Percentiles rank a stretch among this genome's conserved stretches.
phyloP scores from a whole-genome alignment of 2,329 filamentous ascomycete genomes.

The Cladosporium velox region DNA sequence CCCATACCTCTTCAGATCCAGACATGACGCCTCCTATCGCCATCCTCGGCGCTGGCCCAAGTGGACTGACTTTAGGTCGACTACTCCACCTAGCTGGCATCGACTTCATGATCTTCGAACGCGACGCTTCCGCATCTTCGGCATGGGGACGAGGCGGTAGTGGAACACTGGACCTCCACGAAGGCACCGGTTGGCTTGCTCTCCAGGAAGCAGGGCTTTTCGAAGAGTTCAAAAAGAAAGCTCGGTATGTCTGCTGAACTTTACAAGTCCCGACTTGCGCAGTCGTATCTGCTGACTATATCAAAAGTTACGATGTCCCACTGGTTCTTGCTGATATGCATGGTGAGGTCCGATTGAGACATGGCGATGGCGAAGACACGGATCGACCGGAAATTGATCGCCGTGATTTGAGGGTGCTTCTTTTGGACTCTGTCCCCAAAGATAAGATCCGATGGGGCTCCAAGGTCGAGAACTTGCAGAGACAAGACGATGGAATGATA shows the following conservation, averaged over 20 bases:
- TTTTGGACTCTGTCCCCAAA: slow-evolving; percentile 40
- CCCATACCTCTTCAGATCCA: not conserved
- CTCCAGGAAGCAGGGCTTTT: slow-evolving; percentile 35
- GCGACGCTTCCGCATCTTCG: slow-evolving; percentile 25
- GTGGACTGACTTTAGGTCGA: slow-evolving; percentile 35
- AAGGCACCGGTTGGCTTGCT: slow-evolving; percentile 33
- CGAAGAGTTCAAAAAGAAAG: slow-evolving; percentile 32
- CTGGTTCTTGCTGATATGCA: slow-evolving; percentile 26
- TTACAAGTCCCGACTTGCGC: not conserved
- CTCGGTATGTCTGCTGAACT: slow-evolving; percentile 23
- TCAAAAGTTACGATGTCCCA: slow-evolving; percentile 27
- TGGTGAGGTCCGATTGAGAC: slow-evolving; percentile 25
- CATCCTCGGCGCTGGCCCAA: slow-evolving; percentile 39
- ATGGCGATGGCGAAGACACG: slow-evolving; percentile 29
- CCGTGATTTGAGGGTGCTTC: slow-evolving; percentile 38
- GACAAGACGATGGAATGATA: slow-evolving; percentile 25
- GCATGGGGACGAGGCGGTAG: slow-evolving; percentile 25
- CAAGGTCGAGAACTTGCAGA: slow-evolving; percentile 29
- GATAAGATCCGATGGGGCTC: slow-evolving; percentile 40
- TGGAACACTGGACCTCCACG: slow-evolving; percentile 38
- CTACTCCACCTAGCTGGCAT: slow-evolving; percentile 30
- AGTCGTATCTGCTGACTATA: not conserved
- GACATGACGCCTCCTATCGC: slow-evolving; percentile 30
- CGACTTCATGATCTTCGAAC: slow-evolving; percentile 34
- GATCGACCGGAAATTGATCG: slow-evolving; percentile 48